phyloP scores from a whole-genome alignment of 257 asterid species.

The Salvia miltiorrhiza region DNA sequence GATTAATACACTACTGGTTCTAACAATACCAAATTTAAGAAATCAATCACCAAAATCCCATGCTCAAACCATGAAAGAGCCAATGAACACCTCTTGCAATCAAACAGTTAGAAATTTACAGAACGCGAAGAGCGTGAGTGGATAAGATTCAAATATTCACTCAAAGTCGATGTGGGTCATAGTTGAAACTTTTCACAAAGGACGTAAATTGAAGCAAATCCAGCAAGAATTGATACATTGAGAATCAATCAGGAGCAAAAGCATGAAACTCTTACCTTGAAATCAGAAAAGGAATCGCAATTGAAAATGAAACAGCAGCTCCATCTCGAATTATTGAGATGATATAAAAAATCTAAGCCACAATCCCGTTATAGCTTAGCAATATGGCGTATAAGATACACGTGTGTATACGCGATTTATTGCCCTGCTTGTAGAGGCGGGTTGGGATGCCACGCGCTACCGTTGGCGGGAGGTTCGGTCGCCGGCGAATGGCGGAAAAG shows the following conservation, averaged over 20 bases:
- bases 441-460: constrained; percentile 24
- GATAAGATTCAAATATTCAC: constrained; percentile 18
- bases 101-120: not conserved
- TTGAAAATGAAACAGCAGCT: constrained; percentile 32
- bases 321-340: constrained; percentile 27
- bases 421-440: not conserved
- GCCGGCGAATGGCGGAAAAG: no score
- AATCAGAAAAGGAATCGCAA: constrained; percentile 25
- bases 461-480: not conserved
- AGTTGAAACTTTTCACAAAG: not conserved
- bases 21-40: constrained; percentile 5
- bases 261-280: constrained; percentile 36
- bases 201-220: not conserved
- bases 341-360: constrained; percentile 14
- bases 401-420: not conserved
- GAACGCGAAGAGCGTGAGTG: not conserved
- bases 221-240: constrained; percentile 5
- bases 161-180: not conserved
- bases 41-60: constrained; percentile 1
- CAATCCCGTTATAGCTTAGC: constrained; percentile 24
- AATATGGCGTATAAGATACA: constrained; percentile 4
- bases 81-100: constrained; percentile 2
- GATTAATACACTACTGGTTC: not conserved
- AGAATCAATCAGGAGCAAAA: constrained; percentile 2
- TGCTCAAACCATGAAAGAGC: constrained; percentile 11